These are phyloP conservation scores for Conticribra weissflogii DNA, from an alignment of 108 stramenopile genomes.

Conservation along the genomic window DNA sequence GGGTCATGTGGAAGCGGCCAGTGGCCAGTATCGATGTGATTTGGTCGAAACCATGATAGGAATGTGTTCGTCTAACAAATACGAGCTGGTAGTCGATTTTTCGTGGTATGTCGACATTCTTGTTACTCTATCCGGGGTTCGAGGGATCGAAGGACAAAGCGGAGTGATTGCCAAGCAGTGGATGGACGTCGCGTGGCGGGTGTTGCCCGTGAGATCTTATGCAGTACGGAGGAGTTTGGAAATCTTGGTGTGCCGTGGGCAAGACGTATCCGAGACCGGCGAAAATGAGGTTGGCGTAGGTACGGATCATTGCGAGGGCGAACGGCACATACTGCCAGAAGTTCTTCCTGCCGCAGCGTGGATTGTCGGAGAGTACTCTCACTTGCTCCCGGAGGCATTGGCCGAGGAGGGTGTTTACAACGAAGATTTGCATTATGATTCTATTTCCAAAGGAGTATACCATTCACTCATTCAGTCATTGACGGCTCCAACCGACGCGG, in stretches of 20 bases:
- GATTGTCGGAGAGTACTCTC: slow-evolving; percentile 96
- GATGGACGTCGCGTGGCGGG: slow-evolving; percentile 93
- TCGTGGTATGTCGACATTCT: slow-evolving; percentile 95
- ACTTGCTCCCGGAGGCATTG: slow-evolving; percentile 68
- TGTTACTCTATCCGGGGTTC: slow-evolving; percentile 82
- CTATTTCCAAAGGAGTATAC: slow-evolving; percentile 51
- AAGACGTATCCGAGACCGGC: slow-evolving; percentile 42
- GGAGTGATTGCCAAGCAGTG: slow-evolving; percentile 90
- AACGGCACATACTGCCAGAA: slow-evolving; percentile 66
- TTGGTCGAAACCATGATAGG: slow-evolving; percentile 92
- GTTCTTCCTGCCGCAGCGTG: slow-evolving; percentile 92
- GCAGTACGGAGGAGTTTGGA: slow-evolving; percentile 84
- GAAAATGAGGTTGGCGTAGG: slow-evolving; percentile 17
- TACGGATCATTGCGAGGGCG: slow-evolving; percentile 23
- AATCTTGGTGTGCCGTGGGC: slow-evolving; percentile 55
- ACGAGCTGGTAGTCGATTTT: slow-evolving; percentile 90
- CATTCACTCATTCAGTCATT: slow-evolving; percentile 75
- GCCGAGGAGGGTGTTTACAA: slow-evolving; percentile 52
- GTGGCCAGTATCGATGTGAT: slow-evolving; percentile 92
- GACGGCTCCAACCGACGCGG: slow-evolving; percentile 56
- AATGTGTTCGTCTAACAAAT: slow-evolving; percentile 95
- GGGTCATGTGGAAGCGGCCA: slow-evolving; percentile 89
- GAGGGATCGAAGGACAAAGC: slow-evolving; percentile 74
- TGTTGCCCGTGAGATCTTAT: slow-evolving; percentile 91
- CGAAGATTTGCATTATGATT: slow-evolving; percentile 52